phyloP scores from a whole-genome alignment of 176 grass and related monocot genomes.

The Canna indica region DNA sequence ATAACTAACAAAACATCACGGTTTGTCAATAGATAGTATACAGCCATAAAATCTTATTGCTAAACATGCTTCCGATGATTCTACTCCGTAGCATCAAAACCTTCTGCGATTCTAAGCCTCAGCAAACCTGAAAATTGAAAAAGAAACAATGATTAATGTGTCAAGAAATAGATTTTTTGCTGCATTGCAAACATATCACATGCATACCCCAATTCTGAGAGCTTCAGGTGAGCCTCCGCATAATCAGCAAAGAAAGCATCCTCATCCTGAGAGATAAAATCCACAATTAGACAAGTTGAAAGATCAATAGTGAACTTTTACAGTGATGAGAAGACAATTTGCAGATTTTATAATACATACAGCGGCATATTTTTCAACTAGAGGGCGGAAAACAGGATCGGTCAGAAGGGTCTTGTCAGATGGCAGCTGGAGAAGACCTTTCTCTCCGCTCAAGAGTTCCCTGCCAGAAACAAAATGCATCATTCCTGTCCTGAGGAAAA shows the following conservation, averaged over 20 bases:
- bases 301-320: background rate
- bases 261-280: slow-evolving; percentile 1
- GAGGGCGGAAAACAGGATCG: slow-evolving; percentile 10
- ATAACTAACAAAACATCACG: background rate
- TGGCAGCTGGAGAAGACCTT: slow-evolving; percentile 14
- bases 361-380: slow-evolving; percentile 12
- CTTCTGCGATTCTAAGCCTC: background rate
- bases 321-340: background rate
- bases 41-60: background rate
- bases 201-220: slow-evolving; percentile 8
- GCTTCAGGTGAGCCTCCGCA: slow-evolving; percentile 1
- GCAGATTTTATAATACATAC: too few relatives aligned
- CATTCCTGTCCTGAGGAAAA: background rate
- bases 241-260: slow-evolving; percentile 17
- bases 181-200: background rate
- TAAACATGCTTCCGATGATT: background rate
- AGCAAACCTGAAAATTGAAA: background rate
- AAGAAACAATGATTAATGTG: background rate
- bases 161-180: background rate
- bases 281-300: too few relatives aligned
- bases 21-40: background rate
- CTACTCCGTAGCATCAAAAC: background rate
- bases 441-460: slow-evolving; percentile 13
- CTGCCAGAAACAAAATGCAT: slow-evolving; percentile 2
- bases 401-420: slow-evolving; percentile 12